Base-by-base conservation (phyloP, 306 rosid genomes). In the Bauhinia variegata region DNA sequence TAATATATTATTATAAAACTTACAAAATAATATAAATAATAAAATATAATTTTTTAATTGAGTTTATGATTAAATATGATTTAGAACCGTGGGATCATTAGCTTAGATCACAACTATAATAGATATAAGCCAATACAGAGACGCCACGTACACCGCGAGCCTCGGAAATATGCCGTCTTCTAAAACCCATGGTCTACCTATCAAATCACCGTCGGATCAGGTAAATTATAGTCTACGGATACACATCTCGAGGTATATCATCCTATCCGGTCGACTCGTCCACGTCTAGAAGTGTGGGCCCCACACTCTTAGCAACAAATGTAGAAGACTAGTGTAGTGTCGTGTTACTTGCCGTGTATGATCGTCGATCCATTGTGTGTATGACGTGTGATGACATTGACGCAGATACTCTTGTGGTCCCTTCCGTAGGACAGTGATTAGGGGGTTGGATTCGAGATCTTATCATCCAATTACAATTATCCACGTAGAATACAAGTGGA, bases 321-420 rank as follows among this genome's bases (percentile, higher is more conserved):
- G 7, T 6, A 18, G 12, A 67, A 41, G 28, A 11, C 71, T 12
- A 8, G 1, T 0, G 30, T 6, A 10, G 8, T 37, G 5, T 1
- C 39, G 56, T 62, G 14, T 68, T 76, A 14, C 87, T 70, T 74
- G 83, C 69, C 81, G 79, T 83, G 85, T 54, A 41, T 75, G 77
- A 61, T 30, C 37, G 59, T 73, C 61, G 80, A 71, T 79, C 70
- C 61, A 44, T 47, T 48, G 36, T 38, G 61, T 63, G 71, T 38
- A 19, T 84, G 92, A 80, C 85, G 87, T 74, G n/a, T 1, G 28
- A 43, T 74, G 89, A 89, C 74, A 63, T 75, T 57, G 87, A 84
- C 85, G 44, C 71, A 47, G 78, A 74, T 78, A 65, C 83, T 82
- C 58, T 39, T 73, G 78, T 86, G 83, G 88, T 71, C 89, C 88